A percentile compares a stretch with the other conserved stretches of the same genome.
Conservation (phyloP, 176 grass and related monocot species). For the Zoysia pacifica region DNA sequence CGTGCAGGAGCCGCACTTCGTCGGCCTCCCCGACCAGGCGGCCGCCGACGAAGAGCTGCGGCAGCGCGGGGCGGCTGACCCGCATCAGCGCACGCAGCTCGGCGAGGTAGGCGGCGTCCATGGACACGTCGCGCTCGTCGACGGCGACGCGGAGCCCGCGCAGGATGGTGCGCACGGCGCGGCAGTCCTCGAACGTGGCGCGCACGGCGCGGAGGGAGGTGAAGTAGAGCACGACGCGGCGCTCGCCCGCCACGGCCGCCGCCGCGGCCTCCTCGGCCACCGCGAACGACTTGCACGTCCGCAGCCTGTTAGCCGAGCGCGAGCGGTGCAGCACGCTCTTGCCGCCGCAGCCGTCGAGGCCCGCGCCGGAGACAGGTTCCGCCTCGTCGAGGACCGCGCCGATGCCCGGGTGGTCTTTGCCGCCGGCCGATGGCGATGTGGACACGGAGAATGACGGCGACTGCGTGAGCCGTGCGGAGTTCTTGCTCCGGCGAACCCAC, state of each 20-base stretch:
- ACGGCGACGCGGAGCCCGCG: constrained; percentile 70
- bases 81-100: constrained; percentile 64
- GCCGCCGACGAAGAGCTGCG: constrained; percentile 84
- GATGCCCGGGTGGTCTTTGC: constrained; percentile 47
- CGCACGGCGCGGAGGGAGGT: constrained; percentile 82
- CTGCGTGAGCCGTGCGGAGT: constrained; percentile 40
- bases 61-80: constrained; percentile 41
- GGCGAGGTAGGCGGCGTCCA: constrained; percentile 70
- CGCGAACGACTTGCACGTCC: constrained; percentile 53
- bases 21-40: constrained; percentile 69
- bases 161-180: constrained; percentile 61
- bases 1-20: constrained; percentile 72
- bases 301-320: constrained; percentile 41
- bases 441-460: constrained; percentile 39
- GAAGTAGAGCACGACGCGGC: constrained; percentile 83
- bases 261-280: constrained; percentile 41
- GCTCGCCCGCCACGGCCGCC: constrained; percentile 35
- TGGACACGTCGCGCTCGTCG: constrained; percentile 91
- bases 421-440: background rate
- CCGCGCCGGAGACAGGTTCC: background rate
- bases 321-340: constrained; percentile 44
- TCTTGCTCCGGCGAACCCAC: constrained; percentile 42
- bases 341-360: background rate
- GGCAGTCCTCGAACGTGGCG: constrained; percentile 71
- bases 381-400: constrained; percentile 46